Evolutionary conservation across 2,329 filamentous ascomycete species (phyloP).

Genomic region (Pyricularia pennisetigena): DNA sequence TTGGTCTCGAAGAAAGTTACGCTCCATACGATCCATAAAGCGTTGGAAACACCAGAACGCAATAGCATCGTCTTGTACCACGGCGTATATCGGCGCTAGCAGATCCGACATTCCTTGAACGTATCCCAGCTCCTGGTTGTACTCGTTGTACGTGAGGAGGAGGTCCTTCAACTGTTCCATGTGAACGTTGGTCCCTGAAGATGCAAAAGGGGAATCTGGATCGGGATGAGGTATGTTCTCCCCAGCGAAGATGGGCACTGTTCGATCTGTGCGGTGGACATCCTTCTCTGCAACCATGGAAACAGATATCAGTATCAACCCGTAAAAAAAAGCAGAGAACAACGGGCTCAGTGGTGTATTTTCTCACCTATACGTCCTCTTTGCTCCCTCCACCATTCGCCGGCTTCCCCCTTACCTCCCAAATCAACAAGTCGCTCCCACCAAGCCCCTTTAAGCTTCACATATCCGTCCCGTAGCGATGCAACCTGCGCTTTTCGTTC

Average conservation of each 20-base stretch:
- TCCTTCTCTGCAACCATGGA: conserved; percentile 73
- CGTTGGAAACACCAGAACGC: conserved; percentile 94
- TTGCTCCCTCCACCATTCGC: conserved; percentile 96
- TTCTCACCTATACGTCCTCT: conserved; percentile 79
- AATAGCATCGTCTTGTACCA: conserved; percentile 92
- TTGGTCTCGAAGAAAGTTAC: conserved; percentile 92
- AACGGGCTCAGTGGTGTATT: neutral
- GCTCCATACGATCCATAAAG: conserved; percentile 98
- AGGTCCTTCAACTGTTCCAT: conserved; percentile 99
- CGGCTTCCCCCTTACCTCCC: conserved; percentile 67
- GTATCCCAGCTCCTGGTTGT: conserved; percentile 90
- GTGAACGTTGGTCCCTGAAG: conserved; percentile 90
- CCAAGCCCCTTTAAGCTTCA: conserved; percentile 88
- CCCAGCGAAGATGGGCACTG: conserved; percentile 88
- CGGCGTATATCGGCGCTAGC: conserved; percentile 84
- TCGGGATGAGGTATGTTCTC: conserved; percentile 97
- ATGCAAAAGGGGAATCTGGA: conserved; percentile 88
- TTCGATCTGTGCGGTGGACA: conserved; percentile 92
- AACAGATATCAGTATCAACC: neutral
- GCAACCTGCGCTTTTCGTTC: conserved; percentile 78
- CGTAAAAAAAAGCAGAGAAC: neutral
- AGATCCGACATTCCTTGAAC: conserved; percentile 99
- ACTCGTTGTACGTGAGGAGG: conserved; percentile 97
- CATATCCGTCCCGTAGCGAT: conserved; percentile 83
- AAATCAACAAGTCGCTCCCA: conserved; percentile 89